Evolutionary conservation across 2,329 filamentous ascomycete genomes (phyloP).

Genomic region (Malbranchea zuffiana): DNA sequence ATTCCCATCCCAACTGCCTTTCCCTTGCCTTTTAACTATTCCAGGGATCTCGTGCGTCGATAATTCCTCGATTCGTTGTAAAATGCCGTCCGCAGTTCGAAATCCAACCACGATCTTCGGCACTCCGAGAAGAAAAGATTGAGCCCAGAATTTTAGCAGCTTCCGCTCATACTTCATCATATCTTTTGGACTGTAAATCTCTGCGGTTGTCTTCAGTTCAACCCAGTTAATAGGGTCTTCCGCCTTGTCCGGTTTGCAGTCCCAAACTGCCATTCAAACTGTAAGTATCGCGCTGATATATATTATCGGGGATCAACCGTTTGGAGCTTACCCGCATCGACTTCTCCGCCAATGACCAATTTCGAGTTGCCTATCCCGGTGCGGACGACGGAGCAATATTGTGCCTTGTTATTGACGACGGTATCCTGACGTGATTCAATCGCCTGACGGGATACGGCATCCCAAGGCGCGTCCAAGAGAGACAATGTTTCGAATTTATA

Average conservation of each 20-base stretch:
- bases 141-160: conserved; percentile 90
- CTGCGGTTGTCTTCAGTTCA: conserved; percentile 82
- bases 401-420: conserved; percentile 75
- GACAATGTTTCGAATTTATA: conserved; percentile 94
- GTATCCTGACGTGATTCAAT: conserved; percentile 66
- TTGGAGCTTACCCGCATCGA: conserved; percentile 60
- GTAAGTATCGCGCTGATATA: neutral
- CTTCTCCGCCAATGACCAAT: conserved; percentile 80
- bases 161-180: conserved; percentile 74
- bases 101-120: conserved; percentile 88
- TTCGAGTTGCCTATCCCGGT: conserved; percentile 69
- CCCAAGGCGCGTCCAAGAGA: conserved; percentile 65
- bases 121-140: conserved; percentile 87
- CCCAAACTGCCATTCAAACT: conserved; percentile 53
- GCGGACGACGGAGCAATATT: conserved; percentile 89
- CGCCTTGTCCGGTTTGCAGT: conserved; percentile 58
- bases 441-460: conserved; percentile 56
- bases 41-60: conserved; percentile 69
- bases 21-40: conserved; percentile 56
- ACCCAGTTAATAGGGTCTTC: conserved; percentile 76
- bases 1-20: conserved; percentile 76
- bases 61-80: conserved; percentile 64
- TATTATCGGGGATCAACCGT: neutral
- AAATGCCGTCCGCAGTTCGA: conserved; percentile 59
- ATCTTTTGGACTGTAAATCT: conserved; percentile 57